phyloP scores from a whole-genome alignment of 768 basidiomycete genomes.

The Leccinum aurantiacum region DNA sequence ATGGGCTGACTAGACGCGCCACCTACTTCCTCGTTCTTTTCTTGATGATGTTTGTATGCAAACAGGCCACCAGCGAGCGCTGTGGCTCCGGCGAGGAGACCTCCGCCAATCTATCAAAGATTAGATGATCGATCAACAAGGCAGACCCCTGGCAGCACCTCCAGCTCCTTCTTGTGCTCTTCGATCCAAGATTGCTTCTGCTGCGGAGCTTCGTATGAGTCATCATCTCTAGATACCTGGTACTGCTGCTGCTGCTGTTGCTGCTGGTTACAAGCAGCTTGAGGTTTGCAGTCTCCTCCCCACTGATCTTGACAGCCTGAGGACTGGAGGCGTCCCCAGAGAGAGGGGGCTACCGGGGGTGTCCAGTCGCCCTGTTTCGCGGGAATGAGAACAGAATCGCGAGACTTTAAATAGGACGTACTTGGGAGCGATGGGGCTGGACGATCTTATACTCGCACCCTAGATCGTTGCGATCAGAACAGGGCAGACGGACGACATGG shows the following conservation, averaged over 20 bases:
- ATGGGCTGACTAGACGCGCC: background rate
- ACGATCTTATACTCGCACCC: slow-evolving; percentile 66
- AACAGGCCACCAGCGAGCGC: slow-evolving; percentile 48
- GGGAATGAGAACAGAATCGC: slow-evolving; percentile 6
- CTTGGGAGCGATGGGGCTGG: slow-evolving; percentile 71
- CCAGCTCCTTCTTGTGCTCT: slow-evolving; percentile 56
- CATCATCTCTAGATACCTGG: slow-evolving; percentile 24
- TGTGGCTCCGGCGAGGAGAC: slow-evolving; percentile 54
- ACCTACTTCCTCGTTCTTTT: slow-evolving; percentile 55
- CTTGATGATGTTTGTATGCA: slow-evolving; percentile 56
- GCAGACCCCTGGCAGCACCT: slow-evolving; percentile 37
- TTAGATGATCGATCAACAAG: slow-evolving; percentile 4
- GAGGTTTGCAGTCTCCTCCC: slow-evolving; percentile 20
- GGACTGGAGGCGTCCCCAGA: slow-evolving; percentile 60
- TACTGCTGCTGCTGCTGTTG: slow-evolving; percentile 27
- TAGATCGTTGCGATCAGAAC: slow-evolving; percentile 15
- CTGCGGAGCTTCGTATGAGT: slow-evolving; percentile 28
- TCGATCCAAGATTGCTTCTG: slow-evolving; percentile 59
- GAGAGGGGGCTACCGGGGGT: slow-evolving; percentile 57
- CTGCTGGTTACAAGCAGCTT: slow-evolving; percentile 2
- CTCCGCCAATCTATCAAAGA: slow-evolving; percentile 58
- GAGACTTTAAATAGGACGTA: slow-evolving; percentile 21
- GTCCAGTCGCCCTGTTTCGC: slow-evolving; percentile 61
- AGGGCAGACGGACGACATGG: background rate
- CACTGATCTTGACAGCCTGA: slow-evolving; percentile 18